Conservation (phyloP, 2,329 filamentous ascomycete genomes). For the Paradendryphiella salina region DNA sequence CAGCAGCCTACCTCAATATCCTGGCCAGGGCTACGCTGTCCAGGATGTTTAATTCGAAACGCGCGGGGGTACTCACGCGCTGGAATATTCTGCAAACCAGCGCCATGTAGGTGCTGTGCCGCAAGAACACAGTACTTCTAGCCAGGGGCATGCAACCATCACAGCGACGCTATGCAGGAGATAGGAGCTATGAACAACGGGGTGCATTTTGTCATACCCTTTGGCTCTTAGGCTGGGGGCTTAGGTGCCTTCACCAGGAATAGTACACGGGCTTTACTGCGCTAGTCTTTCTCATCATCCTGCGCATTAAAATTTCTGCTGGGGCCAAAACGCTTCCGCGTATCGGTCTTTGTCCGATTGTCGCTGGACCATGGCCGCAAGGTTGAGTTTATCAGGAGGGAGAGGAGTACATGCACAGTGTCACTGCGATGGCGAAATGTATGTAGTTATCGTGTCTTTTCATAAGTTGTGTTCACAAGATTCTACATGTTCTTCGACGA, state of each 20-base stretch:
- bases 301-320: background rate
- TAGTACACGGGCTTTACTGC: background rate
- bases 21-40: background rate
- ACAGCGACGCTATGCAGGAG: background rate
- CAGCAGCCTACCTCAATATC: background rate
- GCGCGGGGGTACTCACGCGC: background rate
- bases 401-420: background rate
- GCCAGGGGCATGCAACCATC: background rate
- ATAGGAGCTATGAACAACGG: background rate
- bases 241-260: background rate
- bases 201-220: background rate
- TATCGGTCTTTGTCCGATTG: background rate
- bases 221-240: background rate
- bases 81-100: slow-evolving; percentile 1
- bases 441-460: too few species aligned
- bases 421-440: too few species aligned
- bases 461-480: too few species aligned
- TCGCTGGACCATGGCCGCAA: background rate
- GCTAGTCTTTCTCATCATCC: background rate
- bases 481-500: too few species aligned
- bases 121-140: background rate
- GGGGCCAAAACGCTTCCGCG: slow-evolving; percentile 4
- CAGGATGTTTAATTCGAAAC: background rate
- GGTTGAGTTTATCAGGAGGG: background rate
- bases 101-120: slow-evolving; percentile 2